Base-by-base conservation (phyloP, 768 basidiomycete genomes). In the Dentipellis fragilis region DNA sequence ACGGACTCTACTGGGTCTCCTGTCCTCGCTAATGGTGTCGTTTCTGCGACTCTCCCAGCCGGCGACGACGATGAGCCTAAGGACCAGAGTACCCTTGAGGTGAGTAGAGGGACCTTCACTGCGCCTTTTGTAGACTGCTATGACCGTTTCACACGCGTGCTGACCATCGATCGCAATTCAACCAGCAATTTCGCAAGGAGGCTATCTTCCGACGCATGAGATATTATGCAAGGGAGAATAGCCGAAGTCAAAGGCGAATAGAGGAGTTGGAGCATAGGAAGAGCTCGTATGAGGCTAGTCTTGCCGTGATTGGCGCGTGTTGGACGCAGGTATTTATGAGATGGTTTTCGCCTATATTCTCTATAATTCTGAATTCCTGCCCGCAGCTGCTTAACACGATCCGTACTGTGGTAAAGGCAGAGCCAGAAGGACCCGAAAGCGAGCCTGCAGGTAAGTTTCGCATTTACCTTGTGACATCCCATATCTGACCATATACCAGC, bases 141-240 rank as follows among this genome's bases (percentile, higher is more conserved):
- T 62, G 36, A 54, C 47, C 52, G 37, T 54, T 49, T 56, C 57
- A 60, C 22, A 56, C 49, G 49, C 17, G 4, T 23, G 35, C 21
- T 51, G 21, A 11, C 29, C 29, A 2, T 29, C 4, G 22, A 14
- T 9, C 4, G 40, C 40, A 54, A 17, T n/a, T 17, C 29, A 22
- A 46, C 23, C 60, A 92, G 89, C 73, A 79, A n/a, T 92, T 89
- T 68, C 81, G 87, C 58, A 92, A 93, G 68, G 88, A 89, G 63
- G 90, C 90, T 45, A 83, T 93, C 51, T 92, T 82, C 68, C 78
- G 90, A 40, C 76, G 87, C 57, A 91, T 93, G 89, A 83, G 76
- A 64, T 81, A 90, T 63, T 91, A 92, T 68, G 80, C 83, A 54
- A 79, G 87, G 58, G 84, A 89, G 72, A 74, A 83, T 68, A 80